These are phyloP conservation scores for Astrephomene gubernaculifera DNA, from an alignment of 139 green algal genomes.

Conservation along the genomic window DNA sequence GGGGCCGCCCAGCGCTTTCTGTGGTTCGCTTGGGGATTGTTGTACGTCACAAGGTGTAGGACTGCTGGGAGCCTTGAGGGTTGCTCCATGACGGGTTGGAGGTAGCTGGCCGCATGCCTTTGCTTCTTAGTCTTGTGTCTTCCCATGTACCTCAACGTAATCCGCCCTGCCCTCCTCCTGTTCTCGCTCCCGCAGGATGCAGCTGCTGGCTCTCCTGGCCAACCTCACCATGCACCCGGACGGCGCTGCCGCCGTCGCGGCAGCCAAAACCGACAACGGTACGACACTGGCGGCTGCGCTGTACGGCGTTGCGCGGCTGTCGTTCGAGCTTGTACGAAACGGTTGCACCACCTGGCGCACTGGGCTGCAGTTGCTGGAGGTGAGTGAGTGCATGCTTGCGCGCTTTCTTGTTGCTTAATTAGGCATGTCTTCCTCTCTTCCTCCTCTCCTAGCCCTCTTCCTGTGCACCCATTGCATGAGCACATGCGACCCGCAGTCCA, in stretches of 20 bases:
- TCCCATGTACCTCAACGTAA: neutral
- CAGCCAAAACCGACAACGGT: neutral
- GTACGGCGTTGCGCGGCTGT: neutral
- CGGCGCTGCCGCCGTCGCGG: conserved; percentile 3
- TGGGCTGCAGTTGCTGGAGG: conserved; percentile 23
- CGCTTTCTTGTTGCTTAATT: neutral
- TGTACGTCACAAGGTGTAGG: neutral
- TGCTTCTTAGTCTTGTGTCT: neutral
- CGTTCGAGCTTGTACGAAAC: neutral
- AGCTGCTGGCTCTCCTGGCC: conserved; percentile 23
- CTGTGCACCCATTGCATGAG: neutral
- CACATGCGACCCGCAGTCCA: neutral
- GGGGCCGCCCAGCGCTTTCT: neutral
- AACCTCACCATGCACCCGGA: conserved; percentile 19
- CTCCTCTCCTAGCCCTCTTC: neutral
- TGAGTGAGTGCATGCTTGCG: neutral
- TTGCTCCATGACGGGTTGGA: neutral
- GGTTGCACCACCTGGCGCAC: neutral
- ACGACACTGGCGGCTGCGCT: neutral
- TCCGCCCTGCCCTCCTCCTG: neutral
- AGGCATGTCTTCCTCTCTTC: neutral
- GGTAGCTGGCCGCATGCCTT: no score
- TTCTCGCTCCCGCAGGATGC: conserved; percentile 10
- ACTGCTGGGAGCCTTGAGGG: neutral
- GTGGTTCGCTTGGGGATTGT: neutral